Evolutionary conservation across 2,329 filamentous ascomycete genomes (phyloP).

Genomic region (Sarocladium oryzae): DNA sequence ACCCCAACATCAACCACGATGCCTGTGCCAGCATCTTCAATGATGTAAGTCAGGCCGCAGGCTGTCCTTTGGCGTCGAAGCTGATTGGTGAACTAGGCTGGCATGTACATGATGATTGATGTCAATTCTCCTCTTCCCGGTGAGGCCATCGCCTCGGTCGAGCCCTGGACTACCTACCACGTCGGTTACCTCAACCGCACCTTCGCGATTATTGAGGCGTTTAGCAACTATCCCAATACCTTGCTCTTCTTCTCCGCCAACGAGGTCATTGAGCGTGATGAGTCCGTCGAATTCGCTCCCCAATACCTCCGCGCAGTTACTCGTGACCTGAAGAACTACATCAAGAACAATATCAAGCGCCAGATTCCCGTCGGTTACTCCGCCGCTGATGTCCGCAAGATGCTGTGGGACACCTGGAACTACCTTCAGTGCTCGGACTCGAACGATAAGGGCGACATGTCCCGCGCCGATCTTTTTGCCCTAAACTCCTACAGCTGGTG

Average conservation of each 20-base stretch:
- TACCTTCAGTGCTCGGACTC: constrained; percentile 63
- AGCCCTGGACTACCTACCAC: constrained; percentile 56
- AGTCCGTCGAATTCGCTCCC: constrained; percentile 53
- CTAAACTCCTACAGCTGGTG: constrained; percentile 71
- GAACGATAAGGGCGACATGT: constrained; percentile 49
- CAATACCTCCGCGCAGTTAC: constrained; percentile 71
- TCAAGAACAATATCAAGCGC: constrained; percentile 62
- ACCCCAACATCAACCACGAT: constrained; percentile 60
- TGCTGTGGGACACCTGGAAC: constrained; percentile 68
- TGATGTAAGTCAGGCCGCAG: constrained; percentile 29
- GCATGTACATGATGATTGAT: constrained; percentile 64
- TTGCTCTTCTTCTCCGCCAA: constrained; percentile 73
- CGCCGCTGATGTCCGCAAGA: constrained; percentile 68
- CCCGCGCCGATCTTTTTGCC: constrained; percentile 67
- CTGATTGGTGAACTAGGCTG: constrained; percentile 32
- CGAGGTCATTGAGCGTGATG: constrained; percentile 65
- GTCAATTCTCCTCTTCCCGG: constrained; percentile 59
- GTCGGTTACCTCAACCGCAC: constrained; percentile 56
- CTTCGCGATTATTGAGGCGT: constrained; percentile 60
- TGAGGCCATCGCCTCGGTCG: constrained; percentile 46
- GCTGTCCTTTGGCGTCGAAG: neutral
- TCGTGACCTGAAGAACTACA: constrained; percentile 75
- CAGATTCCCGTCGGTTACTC: constrained; percentile 73
- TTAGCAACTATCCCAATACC: constrained; percentile 61
- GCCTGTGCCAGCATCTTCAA: constrained; percentile 64